Evolutionary conservation across 2,329 filamentous ascomycete species (phyloP), one percentile per base, ranked within the genome.

Genomic region (Calonectria honghensis): DNA sequence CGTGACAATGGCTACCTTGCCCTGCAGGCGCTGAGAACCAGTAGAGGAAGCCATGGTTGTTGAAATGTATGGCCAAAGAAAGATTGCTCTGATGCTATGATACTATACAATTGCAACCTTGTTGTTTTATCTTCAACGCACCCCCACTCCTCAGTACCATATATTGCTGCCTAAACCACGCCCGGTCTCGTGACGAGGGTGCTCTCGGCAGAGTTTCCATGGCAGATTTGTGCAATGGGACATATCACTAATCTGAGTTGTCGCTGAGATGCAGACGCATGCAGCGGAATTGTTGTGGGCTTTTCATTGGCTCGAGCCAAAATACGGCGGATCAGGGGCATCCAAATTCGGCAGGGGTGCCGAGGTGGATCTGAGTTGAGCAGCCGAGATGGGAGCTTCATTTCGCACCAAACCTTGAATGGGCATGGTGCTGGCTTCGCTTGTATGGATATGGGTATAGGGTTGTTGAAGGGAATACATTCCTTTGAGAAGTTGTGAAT

Each of bases 1-100:
- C 0, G 88, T 89, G 7, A 89, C 82, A 31, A 89, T 85, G 82
- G 84, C 75, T 83, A 88, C 73, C 29, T 80, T 80, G 29, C 48
- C 72, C 11, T 70, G 31, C 2, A 80, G 63, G 13, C 79, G 77
- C 2, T 70, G 68, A 16, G 66, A 51, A 2, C 35, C 24, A 32
- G 61, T 31, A 6, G 70, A 24, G 11, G 37, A 32, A 32, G 70
- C 27, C 1, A 78, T 61, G 64, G 68, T 74, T 31, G 11, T n/a
- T 1, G n/a, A 20, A 63, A 13, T 18, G 11, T 32, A 6, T 29
- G 24, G 35, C n/a, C 16, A 6, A 39, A 27, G 4, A 10, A 48
- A 24, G 3, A 45, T 45, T 45, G 18, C 16, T 45, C 20, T 48
- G 45, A 24, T 48, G 10, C 9, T 48, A 7, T 5, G 45, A 54